A percentile compares a stretch with the other conserved stretches of the same genome.
phyloP scores from a whole-genome alignment of 2,329 filamentous ascomycete genomes.

The Penicillium sp. region DNA sequence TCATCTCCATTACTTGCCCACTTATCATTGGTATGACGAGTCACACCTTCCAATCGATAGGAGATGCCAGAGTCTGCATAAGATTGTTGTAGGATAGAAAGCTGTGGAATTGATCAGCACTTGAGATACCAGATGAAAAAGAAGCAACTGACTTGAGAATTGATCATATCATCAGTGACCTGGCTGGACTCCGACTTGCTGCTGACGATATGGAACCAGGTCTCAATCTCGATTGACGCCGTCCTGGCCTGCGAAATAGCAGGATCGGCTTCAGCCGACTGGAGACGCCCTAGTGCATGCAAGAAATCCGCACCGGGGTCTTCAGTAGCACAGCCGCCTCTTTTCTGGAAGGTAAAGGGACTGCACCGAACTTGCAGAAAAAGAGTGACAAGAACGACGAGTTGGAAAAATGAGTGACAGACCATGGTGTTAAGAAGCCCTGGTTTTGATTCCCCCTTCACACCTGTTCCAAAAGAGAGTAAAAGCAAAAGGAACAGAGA shows the following conservation, averaged over 20 bases:
- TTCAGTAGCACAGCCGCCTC: constrained; percentile 34
- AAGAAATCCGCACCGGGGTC: constrained; percentile 29
- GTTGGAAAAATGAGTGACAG: constrained; percentile 19
- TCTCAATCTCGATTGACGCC: constrained; percentile 37
- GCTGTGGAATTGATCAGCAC: constrained; percentile 15
- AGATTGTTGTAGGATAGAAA: constrained; percentile 45
- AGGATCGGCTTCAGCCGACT: constrained; percentile 12
- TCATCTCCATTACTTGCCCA: constrained; percentile 54
- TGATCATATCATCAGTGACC: constrained; percentile 36
- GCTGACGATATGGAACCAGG: constrained; percentile 46
- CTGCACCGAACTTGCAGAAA: constrained; percentile 18
- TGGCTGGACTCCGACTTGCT: constrained; percentile 27
- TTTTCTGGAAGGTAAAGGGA: constrained; percentile 15
- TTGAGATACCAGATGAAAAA: constrained; percentile 7
- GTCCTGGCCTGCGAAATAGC: constrained; percentile 20
- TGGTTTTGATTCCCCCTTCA: constrained; percentile 11
- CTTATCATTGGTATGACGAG: constrained; percentile 52
- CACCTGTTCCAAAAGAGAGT: background rate
- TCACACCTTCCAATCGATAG: constrained; percentile 51
- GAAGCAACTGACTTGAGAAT: constrained; percentile 32
- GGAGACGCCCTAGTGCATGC: constrained; percentile 27
- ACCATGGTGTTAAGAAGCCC: constrained; percentile 25
- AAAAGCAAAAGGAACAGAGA: background rate
- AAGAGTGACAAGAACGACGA: constrained; percentile 21
- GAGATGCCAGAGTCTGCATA: constrained; percentile 48